Evolutionary conservation across 2,329 filamentous ascomycete species (phyloP), one percentile per base, ranked within the genome.

Genomic region (Ophiosphaerella narmari): DNA sequence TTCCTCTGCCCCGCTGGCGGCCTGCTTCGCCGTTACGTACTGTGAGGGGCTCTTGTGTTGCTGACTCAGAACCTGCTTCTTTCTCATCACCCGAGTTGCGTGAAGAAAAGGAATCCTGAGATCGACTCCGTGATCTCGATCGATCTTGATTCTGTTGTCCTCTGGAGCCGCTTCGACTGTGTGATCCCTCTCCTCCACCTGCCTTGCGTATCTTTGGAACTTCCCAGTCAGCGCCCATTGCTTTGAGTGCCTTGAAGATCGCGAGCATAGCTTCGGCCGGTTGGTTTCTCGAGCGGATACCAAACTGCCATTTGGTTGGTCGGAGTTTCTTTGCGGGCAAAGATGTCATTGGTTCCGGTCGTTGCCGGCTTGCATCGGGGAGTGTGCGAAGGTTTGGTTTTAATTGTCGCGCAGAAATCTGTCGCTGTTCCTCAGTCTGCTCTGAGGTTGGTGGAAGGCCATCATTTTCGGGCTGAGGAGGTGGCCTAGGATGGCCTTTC

Each of bases 241-340:
- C 92, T 53, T 86, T 81, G 37, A 99, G 78, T 0, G 94, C 92
- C 71, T 93, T 91, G 79, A 97, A 97, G 48, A 99, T 94, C 66
- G 93, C 97, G 23, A 96, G 79, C 73, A 99, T 88, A 0, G 94
- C 94, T 72, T 99, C 94, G 65, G 92, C 91, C 0, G 94, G 94
- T 48, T 91, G 89, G 67, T 97, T 99, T 41, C 94, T 86, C 39
- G 91, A 96, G 33, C 94, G 85, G 54, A 99, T 99, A 48, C 94
- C 94, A 70, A 99, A 99, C 71, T 99, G 94, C 94, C 94, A 99
- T 59, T 93, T 90, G 13, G 92, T 90, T 1, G 89, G 89, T 67
- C 90, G 91, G 5, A 81, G 76, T 72, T 90, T 91, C 77, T 89
- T 91, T 14, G 70, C 61, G 2, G 86, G 84, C 26, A 82, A 61